Evolutionary conservation across 192 early-diverging fungal species (phyloP).

Genomic region (Endogone sp.): DNA sequence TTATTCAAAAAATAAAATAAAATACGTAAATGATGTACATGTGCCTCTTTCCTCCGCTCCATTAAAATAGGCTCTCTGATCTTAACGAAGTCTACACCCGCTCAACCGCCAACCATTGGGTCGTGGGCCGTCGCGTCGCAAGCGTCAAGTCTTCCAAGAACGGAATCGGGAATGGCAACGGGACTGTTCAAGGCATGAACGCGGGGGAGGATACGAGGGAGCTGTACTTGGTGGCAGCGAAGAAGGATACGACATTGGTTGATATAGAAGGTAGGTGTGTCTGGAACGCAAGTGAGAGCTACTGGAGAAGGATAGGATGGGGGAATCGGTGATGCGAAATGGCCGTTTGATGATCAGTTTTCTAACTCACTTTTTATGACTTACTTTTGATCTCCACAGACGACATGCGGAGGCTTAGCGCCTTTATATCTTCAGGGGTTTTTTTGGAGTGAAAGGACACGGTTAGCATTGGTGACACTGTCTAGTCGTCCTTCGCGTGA

Average conservation of each 20-base stretch:
- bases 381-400: neutral
- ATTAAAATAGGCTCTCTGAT: constrained; percentile 33
- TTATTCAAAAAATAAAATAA: no score
- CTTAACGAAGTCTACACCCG: constrained; percentile 48
- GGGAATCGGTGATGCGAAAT: no score
- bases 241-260: constrained; percentile 47
- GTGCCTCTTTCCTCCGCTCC: neutral
- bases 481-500: no score
- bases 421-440: neutral
- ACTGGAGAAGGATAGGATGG: neutral
- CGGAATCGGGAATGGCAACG: neutral
- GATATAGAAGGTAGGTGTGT: constrained; percentile 46
- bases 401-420: neutral
- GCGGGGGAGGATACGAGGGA: constrained; percentile 34
- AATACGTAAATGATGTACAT: no score
- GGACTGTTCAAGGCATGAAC: neutral
- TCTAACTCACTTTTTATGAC: no score
- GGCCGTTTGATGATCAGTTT: no score
- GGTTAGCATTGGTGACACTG: no score
- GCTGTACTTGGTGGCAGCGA: constrained; percentile 53
- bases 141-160: neutral
- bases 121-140: constrained; percentile 42
- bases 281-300: neutral
- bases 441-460: neutral
- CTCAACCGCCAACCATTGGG: constrained; percentile 50